Evolutionary conservation across 208 protist genomes (phyloP).

Genomic region (Leishmania martiniquensis): DNA sequence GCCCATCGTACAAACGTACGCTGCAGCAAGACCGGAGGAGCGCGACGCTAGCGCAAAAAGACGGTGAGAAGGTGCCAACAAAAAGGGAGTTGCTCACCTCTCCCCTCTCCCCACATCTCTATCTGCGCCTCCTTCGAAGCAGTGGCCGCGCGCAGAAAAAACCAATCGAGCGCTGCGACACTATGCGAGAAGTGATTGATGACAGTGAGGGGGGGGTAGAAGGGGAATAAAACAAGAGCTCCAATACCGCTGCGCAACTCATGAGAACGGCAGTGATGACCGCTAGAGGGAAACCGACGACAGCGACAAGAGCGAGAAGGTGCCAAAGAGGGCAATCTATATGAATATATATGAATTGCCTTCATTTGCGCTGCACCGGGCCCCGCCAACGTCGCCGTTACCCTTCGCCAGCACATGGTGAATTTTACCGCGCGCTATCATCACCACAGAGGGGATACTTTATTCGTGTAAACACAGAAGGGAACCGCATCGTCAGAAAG

Average conservation of each 20-base stretch:
- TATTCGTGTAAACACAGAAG: background rate
- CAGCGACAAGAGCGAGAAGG: background rate
- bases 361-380: background rate
- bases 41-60: background rate
- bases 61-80: background rate
- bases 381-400: background rate
- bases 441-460: background rate
- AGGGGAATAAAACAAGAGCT: background rate
- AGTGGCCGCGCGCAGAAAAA: background rate
- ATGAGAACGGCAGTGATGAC: background rate
- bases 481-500: background rate
- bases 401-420: background rate
- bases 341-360: background rate
- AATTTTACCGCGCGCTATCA: background rate
- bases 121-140: background rate
- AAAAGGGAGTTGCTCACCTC: too few relatives aligned
- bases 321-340: background rate
- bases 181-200: background rate
- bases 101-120: background rate
- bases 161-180: background rate
- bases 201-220: background rate
- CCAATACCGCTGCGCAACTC: background rate
- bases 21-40: background rate
- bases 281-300: background rate
- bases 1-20: background rate